These are phyloP conservation scores for Chloropicon primus DNA, from an alignment of 139 green algal species.

Conservation along the genomic window DNA sequence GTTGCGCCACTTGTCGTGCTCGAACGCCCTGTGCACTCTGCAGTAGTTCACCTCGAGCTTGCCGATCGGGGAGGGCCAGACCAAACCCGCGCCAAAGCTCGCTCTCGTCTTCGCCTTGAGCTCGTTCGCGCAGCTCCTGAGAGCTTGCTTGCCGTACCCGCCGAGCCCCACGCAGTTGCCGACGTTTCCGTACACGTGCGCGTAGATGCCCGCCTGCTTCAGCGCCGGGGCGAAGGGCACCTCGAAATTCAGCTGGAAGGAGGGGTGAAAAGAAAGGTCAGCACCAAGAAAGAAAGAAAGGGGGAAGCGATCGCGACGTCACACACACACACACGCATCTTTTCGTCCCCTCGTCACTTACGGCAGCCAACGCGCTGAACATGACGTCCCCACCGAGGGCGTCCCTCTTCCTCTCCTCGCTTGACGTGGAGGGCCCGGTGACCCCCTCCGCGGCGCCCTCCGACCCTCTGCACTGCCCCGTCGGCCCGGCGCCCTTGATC, in stretches of 20 bases:
- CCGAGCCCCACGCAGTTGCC: neutral
- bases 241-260: neutral
- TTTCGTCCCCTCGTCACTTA: too few relatives aligned
- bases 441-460: neutral
- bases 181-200: neutral
- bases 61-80: neutral
- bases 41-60: neutral
- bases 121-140: neutral
- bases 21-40: neutral
- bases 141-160: neutral
- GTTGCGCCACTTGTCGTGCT: neutral
- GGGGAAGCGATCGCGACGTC: too few relatives aligned
- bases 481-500: slow-evolving; percentile 13
- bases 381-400: neutral
- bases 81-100: neutral
- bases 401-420: neutral
- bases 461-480: neutral
- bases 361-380: neutral
- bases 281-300: too few relatives aligned
- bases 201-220: neutral
- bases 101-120: neutral
- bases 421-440: neutral
- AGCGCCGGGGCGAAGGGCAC: neutral
- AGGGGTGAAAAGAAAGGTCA: too few relatives aligned
- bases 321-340: too few relatives aligned